Evolutionary conservation across 768 basidiomycete species (phyloP).

Genomic region (Boletus edulis): DNA sequence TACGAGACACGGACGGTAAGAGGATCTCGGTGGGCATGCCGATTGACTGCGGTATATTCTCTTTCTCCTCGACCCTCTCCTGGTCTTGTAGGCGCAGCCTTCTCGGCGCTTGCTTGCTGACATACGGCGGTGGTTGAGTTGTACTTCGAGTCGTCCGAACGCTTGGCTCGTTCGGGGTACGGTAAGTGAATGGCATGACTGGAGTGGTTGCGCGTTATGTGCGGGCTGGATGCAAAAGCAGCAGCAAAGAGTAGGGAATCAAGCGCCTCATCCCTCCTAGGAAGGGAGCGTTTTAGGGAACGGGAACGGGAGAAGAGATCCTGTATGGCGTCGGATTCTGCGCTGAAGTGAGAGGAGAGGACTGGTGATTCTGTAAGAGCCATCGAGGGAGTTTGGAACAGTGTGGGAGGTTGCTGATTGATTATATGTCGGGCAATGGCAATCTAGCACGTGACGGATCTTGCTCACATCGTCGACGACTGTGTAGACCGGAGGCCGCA

Average conservation of each 20-base stretch:
- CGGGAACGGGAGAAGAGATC: slow-evolving; percentile 61
- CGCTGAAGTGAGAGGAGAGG: slow-evolving; percentile 25
- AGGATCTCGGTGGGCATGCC: slow-evolving; percentile 34
- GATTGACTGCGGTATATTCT: slow-evolving; percentile 42
- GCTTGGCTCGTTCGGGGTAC: slow-evolving; percentile 49
- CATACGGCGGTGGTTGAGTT: slow-evolving; percentile 51
- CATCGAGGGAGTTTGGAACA: slow-evolving; percentile 7
- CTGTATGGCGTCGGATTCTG: slow-evolving; percentile 57
- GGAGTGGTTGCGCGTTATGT: slow-evolving; percentile 84
- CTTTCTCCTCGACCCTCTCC: slow-evolving; percentile 37
- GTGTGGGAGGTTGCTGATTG: not conserved
- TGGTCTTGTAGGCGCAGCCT: slow-evolving; percentile 48
- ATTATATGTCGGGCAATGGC: not conserved
- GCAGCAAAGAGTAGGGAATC: slow-evolving; percentile 81
- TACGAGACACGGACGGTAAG: slow-evolving; percentile 32
- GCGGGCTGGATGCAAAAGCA: slow-evolving; percentile 68
- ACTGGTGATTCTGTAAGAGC: slow-evolving; percentile 31
- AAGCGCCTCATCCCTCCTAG: slow-evolving; percentile 67
- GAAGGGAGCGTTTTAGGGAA: slow-evolving; percentile 36
- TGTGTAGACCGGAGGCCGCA: too few species aligned
- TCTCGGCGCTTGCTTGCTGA: slow-evolving; percentile 75
- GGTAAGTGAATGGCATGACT: slow-evolving; percentile 72
- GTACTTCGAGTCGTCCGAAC: slow-evolving; percentile 39
- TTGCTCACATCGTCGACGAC: too few species aligned
- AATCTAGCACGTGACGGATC: not conserved